phyloP scores from a whole-genome alignment of 2,329 filamentous ascomycete species.

The Cercospora sesami region DNA sequence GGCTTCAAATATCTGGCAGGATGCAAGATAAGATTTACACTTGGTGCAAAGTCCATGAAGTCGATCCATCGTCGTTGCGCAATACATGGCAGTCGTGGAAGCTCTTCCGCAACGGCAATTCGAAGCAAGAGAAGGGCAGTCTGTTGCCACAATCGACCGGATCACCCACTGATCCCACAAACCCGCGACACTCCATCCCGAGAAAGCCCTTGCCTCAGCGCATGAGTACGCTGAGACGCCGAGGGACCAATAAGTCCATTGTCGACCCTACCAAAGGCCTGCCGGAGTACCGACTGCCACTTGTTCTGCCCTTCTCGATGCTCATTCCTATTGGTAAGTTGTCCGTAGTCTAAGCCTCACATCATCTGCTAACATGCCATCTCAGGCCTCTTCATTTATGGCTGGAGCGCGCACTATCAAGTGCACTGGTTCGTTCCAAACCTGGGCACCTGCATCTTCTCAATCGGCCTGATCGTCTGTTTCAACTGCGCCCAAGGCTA shows the following conservation, averaged over 20 bases:
- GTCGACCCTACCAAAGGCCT: constrained; percentile 37
- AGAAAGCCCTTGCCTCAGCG: constrained; percentile 19
- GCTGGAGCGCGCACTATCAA: constrained; percentile 27
- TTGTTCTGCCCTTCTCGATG: constrained; percentile 51
- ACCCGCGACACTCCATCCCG: constrained; percentile 13
- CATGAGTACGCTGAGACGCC: constrained; percentile 5
- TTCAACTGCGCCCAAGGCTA: constrained; percentile 39
- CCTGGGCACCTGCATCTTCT: constrained; percentile 29
- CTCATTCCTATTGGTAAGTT: constrained; percentile 26
- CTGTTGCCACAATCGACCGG: constrained; percentile 11
- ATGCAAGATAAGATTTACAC: constrained; percentile 30
- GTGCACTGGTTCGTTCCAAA: constrained; percentile 33
- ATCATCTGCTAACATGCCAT: background rate
- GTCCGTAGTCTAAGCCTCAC: background rate
- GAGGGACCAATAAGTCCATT: constrained; percentile 13
- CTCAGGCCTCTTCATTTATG: constrained; percentile 30
- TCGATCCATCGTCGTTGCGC: constrained; percentile 23
- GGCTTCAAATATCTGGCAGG: constrained; percentile 34
- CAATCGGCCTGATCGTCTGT: constrained; percentile 28
- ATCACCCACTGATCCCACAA: background rate
- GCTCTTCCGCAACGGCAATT: constrained; percentile 5
- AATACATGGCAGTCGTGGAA: constrained; percentile 23
- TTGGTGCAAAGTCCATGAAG: constrained; percentile 27
- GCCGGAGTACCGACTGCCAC: constrained; percentile 46
- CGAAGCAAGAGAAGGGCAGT: constrained; percentile 15